A percentile compares a stretch with the other conserved stretches of the same genome.
These are phyloP conservation scores for Nakaseomyces glabratus DNA, from an alignment of 1,139 yeast species.

Conservation along the genomic window DNA sequence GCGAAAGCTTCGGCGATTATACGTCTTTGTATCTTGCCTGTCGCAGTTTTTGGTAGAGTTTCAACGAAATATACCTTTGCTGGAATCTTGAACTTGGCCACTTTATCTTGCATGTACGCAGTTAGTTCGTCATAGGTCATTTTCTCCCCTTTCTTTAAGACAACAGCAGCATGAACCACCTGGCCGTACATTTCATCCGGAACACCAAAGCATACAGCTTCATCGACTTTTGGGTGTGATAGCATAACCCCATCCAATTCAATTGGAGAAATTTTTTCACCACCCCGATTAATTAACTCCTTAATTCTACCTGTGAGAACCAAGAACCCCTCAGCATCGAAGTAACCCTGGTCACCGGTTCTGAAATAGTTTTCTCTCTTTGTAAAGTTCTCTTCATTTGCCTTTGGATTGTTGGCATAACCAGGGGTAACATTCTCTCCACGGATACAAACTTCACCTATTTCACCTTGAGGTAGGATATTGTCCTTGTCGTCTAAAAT, in stretches of 20 bases:
- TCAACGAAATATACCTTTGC: constrained; percentile 47
- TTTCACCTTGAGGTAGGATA: constrained; percentile 39
- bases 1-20: constrained; percentile 42
- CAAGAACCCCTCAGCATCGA: constrained; percentile 50
- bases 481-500: constrained; percentile 44
- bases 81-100: constrained; percentile 53
- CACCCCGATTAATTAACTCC: constrained; percentile 60
- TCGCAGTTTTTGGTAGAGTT: constrained; percentile 58
- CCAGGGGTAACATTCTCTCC: constrained; percentile 65
- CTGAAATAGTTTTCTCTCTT: constrained; percentile 47
- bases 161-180: constrained; percentile 56
- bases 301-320: constrained; percentile 56
- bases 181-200: constrained; percentile 59
- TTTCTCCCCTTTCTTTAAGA: constrained; percentile 36
- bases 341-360: constrained; percentile 63
- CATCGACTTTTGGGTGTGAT: constrained; percentile 47
- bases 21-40: constrained; percentile 61
- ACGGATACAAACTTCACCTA: constrained; percentile 58
- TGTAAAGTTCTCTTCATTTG: constrained; percentile 56
- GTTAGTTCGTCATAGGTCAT: constrained; percentile 39
- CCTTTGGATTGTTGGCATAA: constrained; percentile 57
- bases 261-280: constrained; percentile 61
- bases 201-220: constrained; percentile 62
- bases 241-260: constrained; percentile 53
- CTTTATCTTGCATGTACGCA: constrained; percentile 36